Evolutionary conservation across 805 yeast species (phyloP).

Genomic region (Candida multigemmis): DNA sequence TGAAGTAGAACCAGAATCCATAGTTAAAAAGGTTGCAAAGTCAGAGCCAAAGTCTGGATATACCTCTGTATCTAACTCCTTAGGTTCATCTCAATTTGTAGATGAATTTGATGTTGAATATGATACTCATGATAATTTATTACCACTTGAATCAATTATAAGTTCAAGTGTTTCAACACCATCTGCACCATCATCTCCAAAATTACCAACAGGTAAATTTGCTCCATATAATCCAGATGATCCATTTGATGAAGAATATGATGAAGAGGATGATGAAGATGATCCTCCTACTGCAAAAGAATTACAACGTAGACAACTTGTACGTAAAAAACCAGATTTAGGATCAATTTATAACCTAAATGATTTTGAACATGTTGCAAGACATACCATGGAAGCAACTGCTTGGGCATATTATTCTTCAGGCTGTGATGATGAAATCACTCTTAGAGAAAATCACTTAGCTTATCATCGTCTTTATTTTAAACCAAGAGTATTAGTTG

Average conservation of each 20-base stretch:
- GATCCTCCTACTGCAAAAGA: constrained; percentile 20
- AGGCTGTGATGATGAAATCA: constrained; percentile 89
- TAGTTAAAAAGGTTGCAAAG: constrained; percentile 2
- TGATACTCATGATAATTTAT: constrained; percentile 29
- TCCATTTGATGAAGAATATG: constrained; percentile 16
- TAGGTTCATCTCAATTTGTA: constrained; percentile 8
- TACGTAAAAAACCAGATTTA: constrained; percentile 53
- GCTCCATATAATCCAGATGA: too few species aligned
- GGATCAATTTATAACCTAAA: constrained; percentile 64
- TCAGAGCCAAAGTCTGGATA: neutral
- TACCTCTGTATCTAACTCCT: neutral
- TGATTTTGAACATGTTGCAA: constrained; percentile 85
- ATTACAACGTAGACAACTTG: constrained; percentile 12
- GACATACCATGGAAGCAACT: constrained; percentile 57
- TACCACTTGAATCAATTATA: too few species aligned
- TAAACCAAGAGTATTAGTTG: constrained; percentile 74
- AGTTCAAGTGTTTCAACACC: too few species aligned
- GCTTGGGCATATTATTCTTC: constrained; percentile 94
- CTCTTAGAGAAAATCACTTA: constrained; percentile 82
- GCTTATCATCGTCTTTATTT: constrained; percentile 86
- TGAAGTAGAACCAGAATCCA: constrained; percentile 20
- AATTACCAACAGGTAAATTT: constrained; percentile 1
- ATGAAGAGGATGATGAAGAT: constrained; percentile 33
- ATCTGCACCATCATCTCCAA: too few species aligned
- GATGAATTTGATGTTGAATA: constrained; percentile 33